Evolutionary conservation across 164 flowering plant genomes (phyloP).

Genomic region (Stephania yunnanensis): DNA sequence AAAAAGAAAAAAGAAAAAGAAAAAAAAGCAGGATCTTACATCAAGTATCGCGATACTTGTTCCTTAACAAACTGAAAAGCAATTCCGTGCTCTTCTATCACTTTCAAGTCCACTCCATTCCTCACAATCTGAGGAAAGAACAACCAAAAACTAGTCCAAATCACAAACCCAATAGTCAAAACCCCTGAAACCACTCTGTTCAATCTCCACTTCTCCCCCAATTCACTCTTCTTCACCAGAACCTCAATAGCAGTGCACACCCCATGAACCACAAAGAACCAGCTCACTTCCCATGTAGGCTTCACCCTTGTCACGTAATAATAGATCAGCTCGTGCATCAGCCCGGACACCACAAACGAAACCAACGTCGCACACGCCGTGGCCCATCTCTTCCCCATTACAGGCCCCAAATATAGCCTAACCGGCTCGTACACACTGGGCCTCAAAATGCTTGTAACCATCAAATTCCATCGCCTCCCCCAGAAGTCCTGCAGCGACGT

Average conservation of each 20-base stretch:
- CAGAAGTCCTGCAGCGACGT: conserved; percentile 59
- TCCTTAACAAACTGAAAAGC: neutral
- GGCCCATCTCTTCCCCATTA: conserved; percentile 25
- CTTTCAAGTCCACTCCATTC: neutral
- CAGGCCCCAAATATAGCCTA: neutral
- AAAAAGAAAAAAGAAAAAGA: too few relatives aligned
- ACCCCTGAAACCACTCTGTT: conserved; percentile 12
- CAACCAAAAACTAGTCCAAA: neutral
- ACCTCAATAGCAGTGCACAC: conserved; percentile 15
- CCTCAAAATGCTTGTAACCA: conserved; percentile 37
- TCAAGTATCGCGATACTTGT: neutral
- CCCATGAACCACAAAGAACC: conserved; percentile 26
- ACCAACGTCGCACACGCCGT: conserved; percentile 11
- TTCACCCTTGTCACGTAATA: conserved; percentile 16
- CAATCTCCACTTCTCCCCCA: neutral
- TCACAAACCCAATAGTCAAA: conserved; percentile 14
- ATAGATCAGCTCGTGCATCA: conserved; percentile 41
- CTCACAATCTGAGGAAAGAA: conserved; percentile 1
- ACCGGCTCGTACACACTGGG: conserved; percentile 42
- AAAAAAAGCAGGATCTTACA: too few relatives aligned
- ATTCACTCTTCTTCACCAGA: conserved; percentile 8
- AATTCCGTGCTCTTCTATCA: neutral
- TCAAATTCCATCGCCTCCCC: conserved; percentile 28
- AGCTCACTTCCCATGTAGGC: conserved; percentile 28
- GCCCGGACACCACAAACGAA: conserved; percentile 30